Conservation (phyloP, 2,329 filamentous ascomycete species). For the Trichoderma endophyticum region DNA sequence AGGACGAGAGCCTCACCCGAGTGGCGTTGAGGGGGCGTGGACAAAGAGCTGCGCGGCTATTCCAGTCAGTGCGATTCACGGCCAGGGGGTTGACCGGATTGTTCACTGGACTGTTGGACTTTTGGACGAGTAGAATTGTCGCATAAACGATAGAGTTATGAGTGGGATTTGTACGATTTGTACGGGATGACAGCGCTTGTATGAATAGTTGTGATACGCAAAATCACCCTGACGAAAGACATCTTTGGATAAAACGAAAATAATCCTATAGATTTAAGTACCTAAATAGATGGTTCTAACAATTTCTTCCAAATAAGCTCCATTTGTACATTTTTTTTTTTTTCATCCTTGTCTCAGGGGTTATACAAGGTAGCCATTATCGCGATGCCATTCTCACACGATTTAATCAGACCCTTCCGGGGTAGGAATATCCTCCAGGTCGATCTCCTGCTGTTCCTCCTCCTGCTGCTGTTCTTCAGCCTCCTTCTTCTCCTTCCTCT, state of each 20-base stretch:
- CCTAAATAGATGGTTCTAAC: conserved; percentile 7
- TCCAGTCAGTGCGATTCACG: conserved; percentile 85
- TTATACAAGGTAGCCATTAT: not conserved
- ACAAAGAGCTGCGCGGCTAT: conserved; percentile 64
- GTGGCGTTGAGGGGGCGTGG: conserved; percentile 58
- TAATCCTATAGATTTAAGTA: conserved; percentile 22
- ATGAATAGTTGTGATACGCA: not conserved
- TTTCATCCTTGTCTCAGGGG: not conserved
- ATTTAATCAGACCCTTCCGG: conserved; percentile 28
- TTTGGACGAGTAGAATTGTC: conserved; percentile 46
- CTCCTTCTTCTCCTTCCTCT: conserved; percentile 40
- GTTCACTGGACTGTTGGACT: conserved; percentile 70
- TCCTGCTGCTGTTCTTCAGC: conserved; percentile 32
- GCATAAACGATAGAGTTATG: not conserved
- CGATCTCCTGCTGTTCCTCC: conserved; percentile 25
- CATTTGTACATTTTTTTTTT: not conserved
- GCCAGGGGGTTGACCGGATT: conserved; percentile 75
- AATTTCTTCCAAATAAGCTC: not conserved
- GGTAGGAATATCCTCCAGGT: conserved; percentile 38
- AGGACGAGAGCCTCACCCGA: conserved; percentile 68
- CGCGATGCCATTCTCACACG: not conserved
- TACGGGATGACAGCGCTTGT: not conserved
- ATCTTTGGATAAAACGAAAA: not conserved
- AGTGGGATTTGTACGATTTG: not conserved
- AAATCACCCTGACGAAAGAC: not conserved